Evolutionary conservation across 1,284 basidiomycete genomes (phyloP).

Genomic region (Somion occarium): DNA sequence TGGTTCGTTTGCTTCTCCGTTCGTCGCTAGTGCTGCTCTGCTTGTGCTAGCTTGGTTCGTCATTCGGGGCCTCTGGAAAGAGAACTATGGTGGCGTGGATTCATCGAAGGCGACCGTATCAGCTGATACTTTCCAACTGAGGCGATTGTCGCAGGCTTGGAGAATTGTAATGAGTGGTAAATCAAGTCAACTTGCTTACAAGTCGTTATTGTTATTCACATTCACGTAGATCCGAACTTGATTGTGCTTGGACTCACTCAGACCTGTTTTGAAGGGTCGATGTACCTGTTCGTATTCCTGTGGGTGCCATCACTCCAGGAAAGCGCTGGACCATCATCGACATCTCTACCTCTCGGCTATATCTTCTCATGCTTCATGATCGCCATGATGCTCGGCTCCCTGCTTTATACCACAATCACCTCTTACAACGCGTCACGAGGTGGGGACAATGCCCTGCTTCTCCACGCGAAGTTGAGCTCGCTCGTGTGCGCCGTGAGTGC

Average conservation of each 20-base stretch:
- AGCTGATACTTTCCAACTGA: conserved; percentile 44
- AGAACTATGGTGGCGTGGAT: conserved; percentile 58
- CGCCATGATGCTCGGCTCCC: conserved; percentile 73
- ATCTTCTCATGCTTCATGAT: conserved; percentile 79
- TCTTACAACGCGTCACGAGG: conserved; percentile 31
- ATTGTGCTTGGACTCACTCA: conserved; percentile 69
- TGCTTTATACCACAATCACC: conserved; percentile 56
- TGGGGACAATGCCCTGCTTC: conserved; percentile 31
- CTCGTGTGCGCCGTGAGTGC: conserved; percentile 56
- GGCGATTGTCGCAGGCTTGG: conserved; percentile 53
- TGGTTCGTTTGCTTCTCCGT: conserved; percentile 53
- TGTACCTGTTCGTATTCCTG: conserved; percentile 80
- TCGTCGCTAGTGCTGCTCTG: conserved; percentile 54
- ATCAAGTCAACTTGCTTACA: too few species aligned
- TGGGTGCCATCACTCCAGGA: conserved; percentile 76
- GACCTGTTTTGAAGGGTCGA: conserved; percentile 75
- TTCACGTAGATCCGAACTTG: conserved; percentile 47
- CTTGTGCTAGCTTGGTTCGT: conserved; percentile 51
- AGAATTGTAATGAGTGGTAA: conserved; percentile 40
- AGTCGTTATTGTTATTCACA: conserved; percentile 4
- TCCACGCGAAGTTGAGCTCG: conserved; percentile 66
- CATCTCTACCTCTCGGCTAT: conserved; percentile 59
- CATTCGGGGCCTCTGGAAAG: conserved; percentile 56
- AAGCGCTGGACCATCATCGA: conserved; percentile 32
- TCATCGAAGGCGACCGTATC: conserved; percentile 18